Evolutionary conservation across 805 yeast species (phyloP).

Genomic region (Cyberlindnera xishuangbannaensis): DNA sequence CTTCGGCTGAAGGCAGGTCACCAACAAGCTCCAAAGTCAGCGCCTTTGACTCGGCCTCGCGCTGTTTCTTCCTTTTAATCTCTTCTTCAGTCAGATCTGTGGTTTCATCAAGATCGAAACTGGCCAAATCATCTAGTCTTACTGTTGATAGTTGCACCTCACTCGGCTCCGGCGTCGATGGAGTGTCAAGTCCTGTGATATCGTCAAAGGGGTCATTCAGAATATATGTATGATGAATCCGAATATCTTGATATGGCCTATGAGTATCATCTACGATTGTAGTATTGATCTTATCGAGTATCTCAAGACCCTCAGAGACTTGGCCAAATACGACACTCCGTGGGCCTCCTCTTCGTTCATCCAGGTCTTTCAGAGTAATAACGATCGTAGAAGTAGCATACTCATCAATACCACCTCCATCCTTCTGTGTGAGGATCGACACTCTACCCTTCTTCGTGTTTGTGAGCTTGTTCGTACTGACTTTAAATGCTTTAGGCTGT

Average conservation of each 20-base stretch:
- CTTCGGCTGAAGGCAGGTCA: slow-evolving; percentile 52
- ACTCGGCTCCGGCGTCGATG: slow-evolving; percentile 34
- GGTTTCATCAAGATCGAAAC: slow-evolving; percentile 13
- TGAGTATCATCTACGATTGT: slow-evolving; percentile 32
- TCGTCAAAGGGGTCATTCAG: slow-evolving; percentile 51
- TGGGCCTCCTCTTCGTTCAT: slow-evolving; percentile 9
- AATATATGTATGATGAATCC: slow-evolving; percentile 45
- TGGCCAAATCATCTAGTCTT: slow-evolving; percentile 23
- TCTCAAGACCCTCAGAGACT: slow-evolving; percentile 45
- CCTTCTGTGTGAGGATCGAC: slow-evolving; percentile 20
- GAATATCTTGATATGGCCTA: slow-evolving; percentile 42
- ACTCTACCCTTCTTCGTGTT: slow-evolving; percentile 32
- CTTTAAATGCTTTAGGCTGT: neutral
- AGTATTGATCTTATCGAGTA: slow-evolving; percentile 39
- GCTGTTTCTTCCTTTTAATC: slow-evolving; percentile 23
- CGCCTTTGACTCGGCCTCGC: slow-evolving; percentile 46
- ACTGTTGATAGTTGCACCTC: slow-evolving; percentile 29
- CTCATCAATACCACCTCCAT: slow-evolving; percentile 1
- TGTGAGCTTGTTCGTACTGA: slow-evolving; percentile 18
- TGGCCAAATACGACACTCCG: slow-evolving; percentile 39
- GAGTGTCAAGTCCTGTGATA: slow-evolving; percentile 19
- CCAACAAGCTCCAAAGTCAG: slow-evolving; percentile 59
- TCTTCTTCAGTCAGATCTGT: slow-evolving; percentile 26
- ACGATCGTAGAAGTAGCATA: slow-evolving; percentile 32
- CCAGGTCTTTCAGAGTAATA: slow-evolving; percentile 31